These are phyloP conservation scores for Omphalea diandra DNA, from an alignment of 441 rosid species.

Conservation along the genomic window DNA sequence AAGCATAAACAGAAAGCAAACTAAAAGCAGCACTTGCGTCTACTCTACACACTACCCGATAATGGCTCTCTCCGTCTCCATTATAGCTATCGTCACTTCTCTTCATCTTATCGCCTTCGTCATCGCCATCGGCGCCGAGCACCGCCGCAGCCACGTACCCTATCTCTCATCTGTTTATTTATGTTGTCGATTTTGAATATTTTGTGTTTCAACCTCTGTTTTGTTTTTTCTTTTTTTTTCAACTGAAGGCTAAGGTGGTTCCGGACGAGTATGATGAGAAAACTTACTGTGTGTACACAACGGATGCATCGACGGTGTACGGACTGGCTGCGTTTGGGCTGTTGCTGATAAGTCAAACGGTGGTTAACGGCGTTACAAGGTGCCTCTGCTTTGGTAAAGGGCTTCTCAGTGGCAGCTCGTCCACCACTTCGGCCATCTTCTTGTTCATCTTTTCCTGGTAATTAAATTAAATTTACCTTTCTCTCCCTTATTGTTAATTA, in stretches of 20 bases:
- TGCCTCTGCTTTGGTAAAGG: conserved; percentile 91
- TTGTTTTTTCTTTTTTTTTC: not conserved
- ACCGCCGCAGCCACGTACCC: conserved; percentile 81
- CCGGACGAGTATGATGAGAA: conserved; percentile 77
- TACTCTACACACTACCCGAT: no score
- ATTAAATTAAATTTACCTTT: conserved; percentile 9
- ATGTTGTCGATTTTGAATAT: not conserved
- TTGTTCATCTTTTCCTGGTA: conserved; percentile 89
- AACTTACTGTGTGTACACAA: conserved; percentile 64
- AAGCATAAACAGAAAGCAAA: no score
- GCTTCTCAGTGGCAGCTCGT: conserved; percentile 57
- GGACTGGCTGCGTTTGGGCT: conserved; percentile 79
- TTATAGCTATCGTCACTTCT: conserved; percentile 51
- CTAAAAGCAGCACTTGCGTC: no score
- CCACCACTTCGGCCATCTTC: conserved; percentile 56
- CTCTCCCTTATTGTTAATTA: no score
- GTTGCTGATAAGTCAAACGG: conserved; percentile 63
- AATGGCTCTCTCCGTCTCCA: conserved; percentile 70
- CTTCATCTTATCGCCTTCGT: conserved; percentile 91
- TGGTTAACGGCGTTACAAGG: conserved; percentile 70
- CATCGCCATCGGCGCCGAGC: conserved; percentile 90
- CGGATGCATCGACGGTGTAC: conserved; percentile 81
- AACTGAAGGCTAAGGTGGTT: conserved; percentile 60
- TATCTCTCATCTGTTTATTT: not conserved
- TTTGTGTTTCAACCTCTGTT: not conserved